A percentile compares a stretch with the other conserved stretches of the same genome.
Conservation (phyloP, 2,329 filamentous ascomycete species). For the Dactylellina cionopaga region DNA sequence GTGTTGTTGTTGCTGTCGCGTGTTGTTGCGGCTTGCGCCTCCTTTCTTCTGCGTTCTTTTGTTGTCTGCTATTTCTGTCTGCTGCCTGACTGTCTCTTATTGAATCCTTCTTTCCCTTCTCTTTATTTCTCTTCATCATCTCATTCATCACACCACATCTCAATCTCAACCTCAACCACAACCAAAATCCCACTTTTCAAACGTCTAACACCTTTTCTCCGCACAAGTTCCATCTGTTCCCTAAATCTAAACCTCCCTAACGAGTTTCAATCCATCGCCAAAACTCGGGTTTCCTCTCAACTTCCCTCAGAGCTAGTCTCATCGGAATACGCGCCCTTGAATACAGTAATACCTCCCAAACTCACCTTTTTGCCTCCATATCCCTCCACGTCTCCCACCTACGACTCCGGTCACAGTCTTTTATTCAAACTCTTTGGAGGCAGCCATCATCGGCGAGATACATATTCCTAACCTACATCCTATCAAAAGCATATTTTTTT, state of each 20-base stretch:
- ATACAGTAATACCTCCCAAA: constrained; percentile 36
- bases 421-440: background rate
- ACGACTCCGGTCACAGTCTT: background rate
- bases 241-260: too few species aligned
- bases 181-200: background rate
- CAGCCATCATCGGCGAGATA: background rate
- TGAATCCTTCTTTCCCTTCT: constrained; percentile 24
- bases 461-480: constrained; percentile 34
- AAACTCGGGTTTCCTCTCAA: background rate
- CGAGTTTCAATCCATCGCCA: background rate
- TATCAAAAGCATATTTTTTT: constrained; percentile 16
- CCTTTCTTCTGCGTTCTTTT: constrained; percentile 8
- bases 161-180: constrained; percentile 28
- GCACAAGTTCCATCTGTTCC: background rate
- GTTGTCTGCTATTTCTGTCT: too few species aligned
- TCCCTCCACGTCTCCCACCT: constrained; percentile 2
- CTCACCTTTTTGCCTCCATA: background rate
- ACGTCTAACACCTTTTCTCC: background rate
- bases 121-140: constrained; percentile 56
- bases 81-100: constrained; percentile 13
- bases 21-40: constrained; percentile 24
- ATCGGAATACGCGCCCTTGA: constrained; percentile 39
- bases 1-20: constrained; percentile 24
- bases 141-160: constrained; percentile 54
- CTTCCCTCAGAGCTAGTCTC: constrained; percentile 32